Conservation (phyloP, 345 rosid species). For the Angophora floribunda region DNA sequence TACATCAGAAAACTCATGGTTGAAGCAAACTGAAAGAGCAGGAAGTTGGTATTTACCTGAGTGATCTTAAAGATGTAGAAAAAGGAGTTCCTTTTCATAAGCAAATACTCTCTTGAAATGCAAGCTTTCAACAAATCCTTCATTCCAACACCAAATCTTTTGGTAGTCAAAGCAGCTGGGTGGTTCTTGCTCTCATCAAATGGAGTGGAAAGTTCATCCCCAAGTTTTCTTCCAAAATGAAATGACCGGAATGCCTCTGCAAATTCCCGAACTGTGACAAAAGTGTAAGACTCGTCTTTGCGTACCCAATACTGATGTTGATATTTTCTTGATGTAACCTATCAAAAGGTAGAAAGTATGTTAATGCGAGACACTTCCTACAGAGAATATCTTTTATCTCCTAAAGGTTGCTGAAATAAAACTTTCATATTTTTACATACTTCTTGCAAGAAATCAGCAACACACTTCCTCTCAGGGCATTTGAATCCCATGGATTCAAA, state of each 20-base stretch:
- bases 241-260: constrained; percentile 60
- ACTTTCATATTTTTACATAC: constrained; percentile 15
- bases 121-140: constrained; percentile 55
- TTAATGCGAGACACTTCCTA: not conserved
- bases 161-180: constrained; percentile 60
- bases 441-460: constrained; percentile 76
- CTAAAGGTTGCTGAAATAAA: not conserved
- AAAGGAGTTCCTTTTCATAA: constrained; percentile 79
- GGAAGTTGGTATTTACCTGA: constrained; percentile 28
- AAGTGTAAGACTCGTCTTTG: constrained; percentile 50
- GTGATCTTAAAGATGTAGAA: constrained; percentile 57
- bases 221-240: constrained; percentile 36
- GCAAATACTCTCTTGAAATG: constrained; percentile 51
- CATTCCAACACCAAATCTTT: constrained; percentile 43
- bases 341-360: not conserved
- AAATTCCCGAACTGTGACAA: constrained; percentile 48
- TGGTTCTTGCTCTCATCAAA: constrained; percentile 54
- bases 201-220: constrained; percentile 40
- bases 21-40: not conserved
- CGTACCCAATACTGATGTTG: constrained; percentile 65
- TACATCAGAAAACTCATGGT: not conserved
- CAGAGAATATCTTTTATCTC: not conserved
- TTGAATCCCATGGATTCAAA: constrained; percentile 55
- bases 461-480: constrained; percentile 71
- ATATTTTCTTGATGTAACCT: constrained; percentile 88